Evolutionary conservation across 768 basidiomycete species (phyloP), one percentile per base, ranked within the genome.

Genomic region (Boletus sp.): DNA sequence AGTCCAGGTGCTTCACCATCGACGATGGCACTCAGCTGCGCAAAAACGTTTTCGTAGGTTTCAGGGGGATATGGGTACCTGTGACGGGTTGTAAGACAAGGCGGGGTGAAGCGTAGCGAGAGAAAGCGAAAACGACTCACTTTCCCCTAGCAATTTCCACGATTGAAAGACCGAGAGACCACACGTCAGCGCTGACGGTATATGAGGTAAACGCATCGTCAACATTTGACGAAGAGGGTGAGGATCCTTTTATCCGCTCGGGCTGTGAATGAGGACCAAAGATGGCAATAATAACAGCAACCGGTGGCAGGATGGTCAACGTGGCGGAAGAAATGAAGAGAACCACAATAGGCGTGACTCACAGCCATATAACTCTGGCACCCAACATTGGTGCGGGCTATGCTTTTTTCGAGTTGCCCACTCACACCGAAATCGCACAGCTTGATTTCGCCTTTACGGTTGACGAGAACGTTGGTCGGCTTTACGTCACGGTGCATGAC

Each of bases 281-380:
- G 15, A 51, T 11, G 6, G 7, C 8, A 49, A 45, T 32, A 15
- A 50, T 45, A 10, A 47, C 3, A 23, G 15, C 25, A 42, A 42
- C n/a, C 38, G 4, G 56, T 32, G 48, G 38, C 23, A 52, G 37
- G 19, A 33, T 41, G 17, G 46, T 55, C 40, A 61, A 57, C 32
- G 30, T 19, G 47, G 33, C 23, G 21, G 27, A 42, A 21, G 39
- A 43, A 10, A 37, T 21, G 21, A 35, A 47, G 50, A 53, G 15
- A 14, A 47, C 40, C 47, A 44, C 25, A 63, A 25, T 3, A 50
- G 17, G 32, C 9, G 38, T 42, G 35, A 79, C 87, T 70, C 71
- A 93, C 93, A 45, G 96, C 96, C 94, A 99, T 98, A 72, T 99
- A 99, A 56, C 85, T 88, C 70, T 99, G 97, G 69, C 97, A 99